A percentile compares a stretch with the other conserved stretches of the same genome.
Conservation (phyloP, 345 rosid species). For the Salix koriyanagi region DNA sequence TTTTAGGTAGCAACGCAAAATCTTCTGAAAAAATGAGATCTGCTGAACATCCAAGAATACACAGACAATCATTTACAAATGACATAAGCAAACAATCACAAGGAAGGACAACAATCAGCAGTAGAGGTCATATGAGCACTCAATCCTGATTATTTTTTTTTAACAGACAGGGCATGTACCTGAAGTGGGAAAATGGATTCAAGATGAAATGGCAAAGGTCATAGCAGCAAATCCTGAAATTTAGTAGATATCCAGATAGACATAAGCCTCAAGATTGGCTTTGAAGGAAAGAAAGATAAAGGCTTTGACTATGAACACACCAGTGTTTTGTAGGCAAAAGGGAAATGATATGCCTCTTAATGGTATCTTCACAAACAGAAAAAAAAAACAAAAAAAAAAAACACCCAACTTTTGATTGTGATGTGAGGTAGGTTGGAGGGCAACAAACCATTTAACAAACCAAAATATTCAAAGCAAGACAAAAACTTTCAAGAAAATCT, state of each 20-base stretch:
- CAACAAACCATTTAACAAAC: constrained; percentile 24
- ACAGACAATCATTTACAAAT: not conserved
- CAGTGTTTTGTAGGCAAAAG: constrained; percentile 5
- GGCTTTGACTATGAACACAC: constrained; percentile 24
- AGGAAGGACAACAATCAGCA: not conserved
- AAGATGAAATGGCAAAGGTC: constrained; percentile 12
- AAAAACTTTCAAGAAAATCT: not conserved
- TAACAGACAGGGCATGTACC: constrained; percentile 19
- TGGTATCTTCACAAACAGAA: not conserved
- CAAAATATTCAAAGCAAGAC: constrained; percentile 12
- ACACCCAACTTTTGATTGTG: constrained; percentile 6
- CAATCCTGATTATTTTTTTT: not conserved
- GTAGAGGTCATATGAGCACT: not conserved
- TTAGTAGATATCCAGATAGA: constrained; percentile 16
- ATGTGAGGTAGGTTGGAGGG: constrained; percentile 31
- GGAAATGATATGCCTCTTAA: constrained; percentile 4
- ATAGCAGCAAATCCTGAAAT: constrained; percentile 24
- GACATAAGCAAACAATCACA: too few species aligned
- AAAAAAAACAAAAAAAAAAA: not conserved
- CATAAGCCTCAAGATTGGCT: constrained; percentile 15
- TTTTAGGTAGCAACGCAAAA: not conserved
- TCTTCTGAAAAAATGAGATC: not conserved
- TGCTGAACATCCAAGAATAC: not conserved
- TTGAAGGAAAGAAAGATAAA: constrained; percentile 16
- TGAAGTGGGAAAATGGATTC: constrained; percentile 11